A percentile compares a stretch with the other conserved stretches of the same genome.
Evolutionary conservation across 441 rosid species (phyloP).

Genomic region (Croton setiger): DNA sequence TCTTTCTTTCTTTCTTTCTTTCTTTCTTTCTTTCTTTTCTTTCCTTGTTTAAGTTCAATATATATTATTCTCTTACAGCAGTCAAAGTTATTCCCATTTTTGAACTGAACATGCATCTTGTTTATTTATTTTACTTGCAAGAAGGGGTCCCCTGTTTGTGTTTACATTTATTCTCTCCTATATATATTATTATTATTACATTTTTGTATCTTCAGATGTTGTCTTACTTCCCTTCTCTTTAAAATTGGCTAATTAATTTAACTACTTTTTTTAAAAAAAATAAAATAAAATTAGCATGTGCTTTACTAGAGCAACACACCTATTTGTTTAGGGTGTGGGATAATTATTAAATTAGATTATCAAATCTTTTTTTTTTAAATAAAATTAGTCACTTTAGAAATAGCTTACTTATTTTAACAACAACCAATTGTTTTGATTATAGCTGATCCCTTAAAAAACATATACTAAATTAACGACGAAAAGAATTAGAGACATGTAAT

Average conservation of each 20-base stretch:
- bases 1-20: background rate
- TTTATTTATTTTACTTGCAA: background rate
- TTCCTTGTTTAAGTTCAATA: slow-evolving; percentile 15
- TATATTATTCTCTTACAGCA: slow-evolving; percentile 11
- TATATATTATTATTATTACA: too few species aligned
- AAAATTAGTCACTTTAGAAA: too few species aligned
- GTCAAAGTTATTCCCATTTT: slow-evolving; percentile 34
- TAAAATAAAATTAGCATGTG: slow-evolving; percentile 2
- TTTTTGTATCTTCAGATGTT: background rate
- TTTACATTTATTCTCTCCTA: background rate
- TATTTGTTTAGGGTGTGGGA: background rate
- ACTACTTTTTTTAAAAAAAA: background rate
- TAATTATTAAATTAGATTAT: too few species aligned
- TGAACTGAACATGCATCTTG: slow-evolving; percentile 32
- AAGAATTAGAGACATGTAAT: too few species aligned
- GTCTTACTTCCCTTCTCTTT: slow-evolving; percentile 28
- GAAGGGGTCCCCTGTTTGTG: slow-evolving; percentile 18
- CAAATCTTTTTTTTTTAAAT: background rate
- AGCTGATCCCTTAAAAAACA: too few species aligned
- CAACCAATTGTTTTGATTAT: too few species aligned
- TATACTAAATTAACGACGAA: too few species aligned
- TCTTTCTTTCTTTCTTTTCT: too few species aligned
- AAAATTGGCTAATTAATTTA: background rate
- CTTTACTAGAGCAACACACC: background rate
- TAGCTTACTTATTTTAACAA: too few species aligned